Evolutionary conservation across 2,329 filamentous ascomycete species (phyloP).

Genomic region (Aureobasidium sp.): DNA sequence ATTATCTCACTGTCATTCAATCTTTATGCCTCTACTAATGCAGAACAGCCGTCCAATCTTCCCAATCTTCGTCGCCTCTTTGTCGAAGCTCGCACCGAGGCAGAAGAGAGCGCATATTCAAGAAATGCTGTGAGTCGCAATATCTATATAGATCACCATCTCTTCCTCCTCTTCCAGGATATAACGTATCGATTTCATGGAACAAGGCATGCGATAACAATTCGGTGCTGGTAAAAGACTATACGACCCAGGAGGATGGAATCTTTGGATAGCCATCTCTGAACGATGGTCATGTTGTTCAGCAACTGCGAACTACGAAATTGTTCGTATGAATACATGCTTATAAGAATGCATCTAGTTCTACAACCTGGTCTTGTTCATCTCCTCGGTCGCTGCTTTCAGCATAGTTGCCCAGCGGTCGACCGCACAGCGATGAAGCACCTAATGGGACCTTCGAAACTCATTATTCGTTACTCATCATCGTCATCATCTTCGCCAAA

Average conservation of each 20-base stretch:
- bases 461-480: constrained; percentile 21
- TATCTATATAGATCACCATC: not conserved
- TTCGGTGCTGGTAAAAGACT: too few species aligned
- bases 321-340: not conserved
- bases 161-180: not conserved
- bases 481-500: constrained; percentile 32
- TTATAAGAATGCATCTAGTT: constrained; percentile 53
- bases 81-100: constrained; percentile 85
- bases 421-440: constrained; percentile 33
- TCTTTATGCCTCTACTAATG: not conserved
- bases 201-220: not conserved
- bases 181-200: not conserved
- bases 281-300: not conserved
- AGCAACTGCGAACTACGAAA: not conserved
- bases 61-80: constrained; percentile 95
- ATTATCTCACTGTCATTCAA: not conserved
- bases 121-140: constrained; percentile 68
- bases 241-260: too few species aligned
- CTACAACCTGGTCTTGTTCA: constrained; percentile 94
- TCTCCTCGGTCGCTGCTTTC: constrained; percentile 92
- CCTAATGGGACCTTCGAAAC: too few species aligned
- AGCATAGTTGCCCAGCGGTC: constrained; percentile 87
- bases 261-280: not conserved
- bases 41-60: constrained; percentile 59
- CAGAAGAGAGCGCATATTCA: constrained; percentile 91